phyloP scores from a whole-genome alignment of 2,329 filamentous ascomycete species.

The Hymenoscyphus linearis region DNA sequence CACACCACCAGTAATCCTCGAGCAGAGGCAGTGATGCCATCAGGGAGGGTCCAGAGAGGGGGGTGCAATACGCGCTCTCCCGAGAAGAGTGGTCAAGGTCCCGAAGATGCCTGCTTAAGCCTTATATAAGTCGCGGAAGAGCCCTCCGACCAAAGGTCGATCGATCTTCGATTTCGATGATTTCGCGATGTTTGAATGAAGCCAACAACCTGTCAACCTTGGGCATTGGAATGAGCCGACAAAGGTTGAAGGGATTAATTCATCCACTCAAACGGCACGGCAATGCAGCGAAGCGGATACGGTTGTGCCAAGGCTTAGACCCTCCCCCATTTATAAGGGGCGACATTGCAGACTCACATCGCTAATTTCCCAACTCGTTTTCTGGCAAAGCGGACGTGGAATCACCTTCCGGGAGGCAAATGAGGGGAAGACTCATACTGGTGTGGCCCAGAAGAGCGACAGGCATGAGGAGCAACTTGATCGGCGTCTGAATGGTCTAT shows the following conservation, averaged over 20 bases:
- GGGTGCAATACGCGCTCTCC: slow-evolving; percentile 7
- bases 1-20: slow-evolving; percentile 1
- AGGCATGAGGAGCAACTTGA: neutral
- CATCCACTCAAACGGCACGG: neutral
- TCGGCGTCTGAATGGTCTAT: neutral
- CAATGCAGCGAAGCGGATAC: slow-evolving; percentile 4
- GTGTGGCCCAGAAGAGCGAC: neutral
- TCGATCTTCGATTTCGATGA: neutral
- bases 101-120: neutral
- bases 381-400: neutral
- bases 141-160: neutral
- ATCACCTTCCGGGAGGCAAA: neutral
- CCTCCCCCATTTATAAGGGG: neutral
- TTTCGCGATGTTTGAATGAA: neutral
- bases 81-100: slow-evolving; percentile 4
- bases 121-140: neutral
- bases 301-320: slow-evolving; percentile 1
- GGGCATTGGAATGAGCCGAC: neutral
- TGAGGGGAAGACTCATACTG: neutral
- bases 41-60: neutral
- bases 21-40: neutral
- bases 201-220: neutral
- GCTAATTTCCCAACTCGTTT: neutral
- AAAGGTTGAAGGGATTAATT: neutral
- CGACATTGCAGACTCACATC: neutral